phyloP scores from a whole-genome alignment of 345 rosid species.

The Eucalyptus erythrocorys region DNA sequence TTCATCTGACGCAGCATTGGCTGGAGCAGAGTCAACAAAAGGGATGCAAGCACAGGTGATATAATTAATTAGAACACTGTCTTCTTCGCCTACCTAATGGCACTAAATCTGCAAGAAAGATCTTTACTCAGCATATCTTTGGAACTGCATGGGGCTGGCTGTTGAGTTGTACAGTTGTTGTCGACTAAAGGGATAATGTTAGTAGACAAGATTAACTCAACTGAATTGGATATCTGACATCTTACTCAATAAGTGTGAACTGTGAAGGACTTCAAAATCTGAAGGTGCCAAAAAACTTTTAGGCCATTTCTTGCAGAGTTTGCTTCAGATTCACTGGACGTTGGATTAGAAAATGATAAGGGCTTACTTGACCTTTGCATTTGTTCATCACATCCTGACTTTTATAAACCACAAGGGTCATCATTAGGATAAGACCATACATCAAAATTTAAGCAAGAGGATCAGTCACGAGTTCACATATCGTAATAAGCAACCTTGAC shows the following conservation, averaged over 20 bases:
- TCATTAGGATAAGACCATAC: not conserved
- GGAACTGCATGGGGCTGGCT: not conserved
- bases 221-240: not conserved
- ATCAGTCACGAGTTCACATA: not conserved
- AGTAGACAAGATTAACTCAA: not conserved
- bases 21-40: slow-evolving; percentile 83
- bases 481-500: not conserved
- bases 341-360: not conserved
- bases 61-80: not conserved
- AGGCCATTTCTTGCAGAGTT: not conserved
- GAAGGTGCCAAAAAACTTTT: not conserved
- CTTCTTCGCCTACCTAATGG: not conserved
- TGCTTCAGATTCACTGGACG: not conserved
- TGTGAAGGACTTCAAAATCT: not conserved
- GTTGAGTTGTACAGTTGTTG: not conserved
- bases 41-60: slow-evolving; percentile 82
- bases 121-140: not conserved
- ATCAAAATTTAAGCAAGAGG: not conserved
- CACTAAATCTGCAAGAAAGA: not conserved
- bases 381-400: not conserved
- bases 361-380: not conserved
- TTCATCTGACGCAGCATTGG: slow-evolving; percentile 76
- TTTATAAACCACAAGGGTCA: not conserved
- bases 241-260: not conserved
- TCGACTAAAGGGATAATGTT: not conserved